phyloP scores from a whole-genome alignment of 352 stramenopile species.

The Thalassiosira mediterranea region DNA sequence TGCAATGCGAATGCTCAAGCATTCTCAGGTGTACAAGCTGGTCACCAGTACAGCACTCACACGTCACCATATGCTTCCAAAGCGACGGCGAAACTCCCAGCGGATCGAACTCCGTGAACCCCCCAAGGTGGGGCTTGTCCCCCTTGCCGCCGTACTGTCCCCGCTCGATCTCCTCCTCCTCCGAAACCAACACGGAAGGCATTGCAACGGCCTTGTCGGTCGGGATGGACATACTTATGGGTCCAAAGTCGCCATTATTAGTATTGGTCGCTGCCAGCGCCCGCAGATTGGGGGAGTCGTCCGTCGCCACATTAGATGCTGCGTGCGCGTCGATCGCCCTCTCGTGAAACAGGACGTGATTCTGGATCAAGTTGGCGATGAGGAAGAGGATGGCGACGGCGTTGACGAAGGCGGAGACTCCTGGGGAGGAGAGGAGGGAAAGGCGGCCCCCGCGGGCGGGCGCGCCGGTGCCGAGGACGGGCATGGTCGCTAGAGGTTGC shows the following conservation, averaged over 20 bases:
- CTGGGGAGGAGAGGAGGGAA: constrained; percentile 5
- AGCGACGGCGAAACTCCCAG: constrained; percentile 52
- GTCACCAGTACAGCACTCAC: background rate
- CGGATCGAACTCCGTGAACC: constrained; percentile 64
- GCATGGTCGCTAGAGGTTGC: no score
- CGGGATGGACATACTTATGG: constrained; percentile 9
- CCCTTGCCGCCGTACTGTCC: constrained; percentile 75
- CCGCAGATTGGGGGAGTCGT: background rate
- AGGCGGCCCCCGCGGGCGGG: no score
- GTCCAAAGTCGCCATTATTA: background rate
- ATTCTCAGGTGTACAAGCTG: no score
- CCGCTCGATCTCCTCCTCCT: constrained; percentile 37
- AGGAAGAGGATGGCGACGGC: constrained; percentile 14
- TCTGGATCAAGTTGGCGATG: constrained; percentile 13
- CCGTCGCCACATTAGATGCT: background rate
- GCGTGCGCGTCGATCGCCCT: constrained; percentile 1
- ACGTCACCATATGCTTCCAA: constrained; percentile 66
- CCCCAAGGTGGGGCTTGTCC: constrained; percentile 68
- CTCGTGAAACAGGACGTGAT: constrained; percentile 14
- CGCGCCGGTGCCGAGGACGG: no score
- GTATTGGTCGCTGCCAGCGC: background rate
- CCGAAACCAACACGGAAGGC: constrained; percentile 45
- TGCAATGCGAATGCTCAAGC: no score
- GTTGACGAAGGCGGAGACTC: constrained; percentile 22
- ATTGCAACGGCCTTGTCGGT: constrained; percentile 30